Evolutionary conservation across 2,329 filamentous ascomycete genomes (phyloP), one percentile per base, ranked within the genome.

Genomic region (Paecilomyces fulvus): DNA sequence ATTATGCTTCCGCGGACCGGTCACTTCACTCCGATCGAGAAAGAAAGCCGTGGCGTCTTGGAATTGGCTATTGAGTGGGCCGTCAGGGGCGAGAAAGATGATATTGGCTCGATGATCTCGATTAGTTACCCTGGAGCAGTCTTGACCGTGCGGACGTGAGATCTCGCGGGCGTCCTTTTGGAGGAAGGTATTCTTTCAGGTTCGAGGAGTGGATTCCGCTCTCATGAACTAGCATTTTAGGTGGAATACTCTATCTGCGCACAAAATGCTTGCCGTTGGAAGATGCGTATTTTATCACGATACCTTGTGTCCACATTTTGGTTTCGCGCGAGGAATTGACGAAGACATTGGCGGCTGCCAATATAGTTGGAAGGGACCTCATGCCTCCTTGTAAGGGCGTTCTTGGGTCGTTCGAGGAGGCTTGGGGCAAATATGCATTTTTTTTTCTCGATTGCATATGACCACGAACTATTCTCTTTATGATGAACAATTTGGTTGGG

Each of bases 21-120:
- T 0, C 82, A 85, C 66, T 84, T 80, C 73, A 76, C 77, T 12
- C 76, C 80, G 2, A 60, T 80, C 48, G 80, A 83, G 63, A 64
- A 67, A 50, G 68, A 75, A 51, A 76, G 75, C 28, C 67, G 71
- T 6, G 64, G 64, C 17, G 77, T 76, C 2, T 54, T 82, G 52
- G 73, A 72, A 58, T 73, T 71, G 59, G 65, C 71, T 1, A 59
- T 74, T 6, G 64, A 72, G 54, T 76, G 74, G 74, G 68, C 71
- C 55, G 61, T 68, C 31, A 61, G 63, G 10, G 72, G 72, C 2
- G 73, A 75, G 58, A 60, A 67, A 51, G 70, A 65, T 20, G 71
- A 75, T 58, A 61, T 75, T 37, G 69, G 58, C 8, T 55, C 57
- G 20, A 63, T 61, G 10, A 56, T 74, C 43, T 54, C 63, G 56